Conservation (phyloP, 2,329 filamentous ascomycete species). For the Aspergillus spinulosporus region DNA sequence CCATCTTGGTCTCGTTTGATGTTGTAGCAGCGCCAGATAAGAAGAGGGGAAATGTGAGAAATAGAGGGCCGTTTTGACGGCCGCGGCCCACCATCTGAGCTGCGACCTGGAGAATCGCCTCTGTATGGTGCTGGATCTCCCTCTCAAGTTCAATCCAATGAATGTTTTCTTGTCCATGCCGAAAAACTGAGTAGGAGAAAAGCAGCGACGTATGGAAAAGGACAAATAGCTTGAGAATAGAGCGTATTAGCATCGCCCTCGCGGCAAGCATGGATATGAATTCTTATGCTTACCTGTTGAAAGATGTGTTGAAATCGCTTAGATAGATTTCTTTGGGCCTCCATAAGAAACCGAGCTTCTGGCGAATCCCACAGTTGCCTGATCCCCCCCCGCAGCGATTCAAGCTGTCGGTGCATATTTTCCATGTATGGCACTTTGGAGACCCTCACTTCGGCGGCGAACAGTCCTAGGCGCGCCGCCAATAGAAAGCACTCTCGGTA, state of each 20-base stretch:
- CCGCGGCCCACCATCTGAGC: slow-evolving; percentile 39
- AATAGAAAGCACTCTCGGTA: slow-evolving; percentile 49
- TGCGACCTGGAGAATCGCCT: slow-evolving; percentile 49
- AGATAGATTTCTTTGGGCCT: slow-evolving; percentile 40
- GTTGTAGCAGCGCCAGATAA: slow-evolving; percentile 51
- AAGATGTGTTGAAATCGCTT: slow-evolving; percentile 40
- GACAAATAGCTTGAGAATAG: slow-evolving; percentile 29
- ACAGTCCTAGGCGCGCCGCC: slow-evolving; percentile 47
- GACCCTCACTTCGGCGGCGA: slow-evolving; percentile 43
- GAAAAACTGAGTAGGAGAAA: slow-evolving; percentile 58
- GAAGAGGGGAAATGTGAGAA: slow-evolving; percentile 56
- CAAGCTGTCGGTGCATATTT: slow-evolving; percentile 35
- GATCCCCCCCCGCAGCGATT: slow-evolving; percentile 39
- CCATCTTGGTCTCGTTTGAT: slow-evolving; percentile 45
- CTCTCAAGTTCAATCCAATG: slow-evolving; percentile 39
- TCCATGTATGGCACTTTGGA: slow-evolving; percentile 32
- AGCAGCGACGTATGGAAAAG: slow-evolving; percentile 55
- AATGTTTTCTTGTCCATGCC: slow-evolving; percentile 48
- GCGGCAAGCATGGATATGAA: not conserved
- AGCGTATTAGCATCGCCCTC: slow-evolving; percentile 13
- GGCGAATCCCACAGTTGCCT: slow-evolving; percentile 41
- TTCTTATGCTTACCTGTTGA: slow-evolving; percentile 44
- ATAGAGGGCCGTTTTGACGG: slow-evolving; percentile 45
- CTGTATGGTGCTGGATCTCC: slow-evolving; percentile 48
- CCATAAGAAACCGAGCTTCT: slow-evolving; percentile 36